A percentile compares a stretch with the other conserved stretches of the same genome.
Evolutionary conservation across 306 rosid species (phyloP).

Genomic region (Lathyrus tuberosus): DNA sequence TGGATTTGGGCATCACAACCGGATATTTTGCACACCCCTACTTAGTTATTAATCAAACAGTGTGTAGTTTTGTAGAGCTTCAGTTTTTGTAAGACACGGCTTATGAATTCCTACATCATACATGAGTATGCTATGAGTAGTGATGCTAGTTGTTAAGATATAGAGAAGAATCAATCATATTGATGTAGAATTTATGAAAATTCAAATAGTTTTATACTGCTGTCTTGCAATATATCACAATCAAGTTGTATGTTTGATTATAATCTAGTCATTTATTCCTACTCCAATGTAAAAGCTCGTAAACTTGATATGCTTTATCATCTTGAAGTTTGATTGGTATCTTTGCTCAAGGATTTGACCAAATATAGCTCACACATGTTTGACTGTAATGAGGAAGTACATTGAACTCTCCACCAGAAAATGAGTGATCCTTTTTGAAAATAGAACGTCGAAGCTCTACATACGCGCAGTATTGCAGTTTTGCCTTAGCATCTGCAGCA

Average conservation of each 20-base stretch:
- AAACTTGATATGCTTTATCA: constrained; percentile 20
- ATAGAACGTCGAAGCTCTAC: too few species aligned
- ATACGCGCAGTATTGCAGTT: too few species aligned
- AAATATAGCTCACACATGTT: too few species aligned
- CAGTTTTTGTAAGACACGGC: neutral
- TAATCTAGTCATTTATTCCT: neutral
- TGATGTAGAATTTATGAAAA: neutral
- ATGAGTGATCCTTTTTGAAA: too few species aligned
- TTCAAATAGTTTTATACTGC: neutral
- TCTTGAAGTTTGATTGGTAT: constrained; percentile 10
- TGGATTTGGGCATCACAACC: too few species aligned
- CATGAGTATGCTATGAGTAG: neutral
- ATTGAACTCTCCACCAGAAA: too few species aligned
- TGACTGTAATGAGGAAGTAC: too few species aligned
- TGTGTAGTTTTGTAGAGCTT: neutral
- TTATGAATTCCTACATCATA: neutral
- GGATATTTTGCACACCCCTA: too few species aligned
- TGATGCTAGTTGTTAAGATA: neutral
- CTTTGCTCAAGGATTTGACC: neutral
- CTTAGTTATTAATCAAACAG: too few species aligned
- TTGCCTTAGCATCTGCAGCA: too few species aligned
- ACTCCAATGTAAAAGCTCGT: neutral
- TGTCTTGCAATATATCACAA: neutral
- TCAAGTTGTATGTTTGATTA: neutral
- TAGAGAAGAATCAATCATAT: neutral